phyloP scores from a whole-genome alignment of 106 monocot species.

The Platanthera guangdongensis region DNA sequence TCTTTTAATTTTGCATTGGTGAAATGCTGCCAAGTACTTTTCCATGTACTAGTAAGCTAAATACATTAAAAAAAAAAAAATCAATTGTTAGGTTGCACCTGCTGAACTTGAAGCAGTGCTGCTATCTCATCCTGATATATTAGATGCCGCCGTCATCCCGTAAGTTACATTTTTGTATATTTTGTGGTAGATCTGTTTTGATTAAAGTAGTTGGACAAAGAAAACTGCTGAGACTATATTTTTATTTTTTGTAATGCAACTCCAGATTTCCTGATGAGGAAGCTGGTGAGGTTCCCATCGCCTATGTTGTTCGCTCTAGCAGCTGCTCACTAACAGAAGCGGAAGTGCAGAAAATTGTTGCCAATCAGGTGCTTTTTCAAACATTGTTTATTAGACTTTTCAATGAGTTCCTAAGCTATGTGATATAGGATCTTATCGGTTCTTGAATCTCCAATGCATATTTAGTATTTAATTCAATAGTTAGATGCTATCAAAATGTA shows the following conservation, averaged over 20 bases:
- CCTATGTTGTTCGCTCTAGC: conserved; percentile 57
- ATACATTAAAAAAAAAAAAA: no score
- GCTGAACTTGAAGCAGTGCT: conserved; percentile 89
- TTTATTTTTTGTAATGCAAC: neutral
- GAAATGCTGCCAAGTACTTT: neutral
- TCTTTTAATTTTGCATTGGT: neutral
- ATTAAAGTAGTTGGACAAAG: neutral
- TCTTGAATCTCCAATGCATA: neutral
- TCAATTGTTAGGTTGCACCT: conserved; percentile 64
- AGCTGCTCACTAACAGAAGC: conserved; percentile 53
- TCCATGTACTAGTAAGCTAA: no score
- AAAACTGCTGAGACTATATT: neutral
- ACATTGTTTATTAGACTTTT: neutral
- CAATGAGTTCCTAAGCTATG: neutral
- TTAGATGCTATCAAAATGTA: neutral
- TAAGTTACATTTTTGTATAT: conserved; percentile 25
- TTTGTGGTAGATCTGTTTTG: neutral
- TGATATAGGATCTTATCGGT: neutral
- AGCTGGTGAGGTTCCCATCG: conserved; percentile 86
- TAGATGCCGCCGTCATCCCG: conserved; percentile 92
- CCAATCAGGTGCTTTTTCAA: conserved; percentile 45
- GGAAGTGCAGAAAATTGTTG: conserved; percentile 64
- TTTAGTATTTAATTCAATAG: neutral
- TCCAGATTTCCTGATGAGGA: conserved; percentile 71
- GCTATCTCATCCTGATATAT: conserved; percentile 73